These are phyloP conservation scores for Scedosporium apiospermum DNA, from an alignment of 2,329 filamentous ascomycete species.

Conservation along the genomic window DNA sequence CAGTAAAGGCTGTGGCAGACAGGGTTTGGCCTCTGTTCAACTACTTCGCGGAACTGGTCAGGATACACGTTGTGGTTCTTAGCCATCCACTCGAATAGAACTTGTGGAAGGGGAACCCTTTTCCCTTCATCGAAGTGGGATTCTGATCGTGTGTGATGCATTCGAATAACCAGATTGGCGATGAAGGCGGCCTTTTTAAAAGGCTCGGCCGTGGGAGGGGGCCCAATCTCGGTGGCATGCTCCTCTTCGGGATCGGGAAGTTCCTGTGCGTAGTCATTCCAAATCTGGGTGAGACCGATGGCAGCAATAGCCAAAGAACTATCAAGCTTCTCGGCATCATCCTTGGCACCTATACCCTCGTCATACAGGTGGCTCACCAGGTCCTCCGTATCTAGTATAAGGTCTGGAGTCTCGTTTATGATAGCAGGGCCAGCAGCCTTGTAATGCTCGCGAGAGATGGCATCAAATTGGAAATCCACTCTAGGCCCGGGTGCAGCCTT, in stretches of 20 bases:
- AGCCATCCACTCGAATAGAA: constrained; percentile 77
- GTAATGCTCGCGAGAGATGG: constrained; percentile 64
- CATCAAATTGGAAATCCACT: constrained; percentile 54
- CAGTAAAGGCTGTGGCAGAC: constrained; percentile 73
- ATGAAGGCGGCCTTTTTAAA: constrained; percentile 72
- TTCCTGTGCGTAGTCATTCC: constrained; percentile 43
- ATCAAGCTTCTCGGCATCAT: constrained; percentile 47
- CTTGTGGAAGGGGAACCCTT: constrained; percentile 56
- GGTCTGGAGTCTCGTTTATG: constrained; percentile 58
- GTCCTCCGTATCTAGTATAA: constrained; percentile 69
- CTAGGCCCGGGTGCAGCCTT: constrained; percentile 31
- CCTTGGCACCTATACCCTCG: constrained; percentile 45
- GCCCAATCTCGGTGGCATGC: constrained; percentile 54
- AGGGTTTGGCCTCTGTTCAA: constrained; percentile 58
- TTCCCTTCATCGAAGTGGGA: constrained; percentile 26
- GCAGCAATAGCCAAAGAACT: constrained; percentile 45
- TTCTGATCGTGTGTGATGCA: constrained; percentile 58
- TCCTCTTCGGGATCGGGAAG: constrained; percentile 40
- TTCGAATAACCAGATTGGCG: constrained; percentile 65
- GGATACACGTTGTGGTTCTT: constrained; percentile 63
- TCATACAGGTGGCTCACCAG: constrained; percentile 57
- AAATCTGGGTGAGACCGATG: constrained; percentile 41
- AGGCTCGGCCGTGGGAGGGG: constrained; percentile 48
- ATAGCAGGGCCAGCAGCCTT: constrained; percentile 44
- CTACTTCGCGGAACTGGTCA: constrained; percentile 56